Conservation (phyloP, 2,329 filamentous ascomycete genomes). For the Aspergillus ruber region DNA sequence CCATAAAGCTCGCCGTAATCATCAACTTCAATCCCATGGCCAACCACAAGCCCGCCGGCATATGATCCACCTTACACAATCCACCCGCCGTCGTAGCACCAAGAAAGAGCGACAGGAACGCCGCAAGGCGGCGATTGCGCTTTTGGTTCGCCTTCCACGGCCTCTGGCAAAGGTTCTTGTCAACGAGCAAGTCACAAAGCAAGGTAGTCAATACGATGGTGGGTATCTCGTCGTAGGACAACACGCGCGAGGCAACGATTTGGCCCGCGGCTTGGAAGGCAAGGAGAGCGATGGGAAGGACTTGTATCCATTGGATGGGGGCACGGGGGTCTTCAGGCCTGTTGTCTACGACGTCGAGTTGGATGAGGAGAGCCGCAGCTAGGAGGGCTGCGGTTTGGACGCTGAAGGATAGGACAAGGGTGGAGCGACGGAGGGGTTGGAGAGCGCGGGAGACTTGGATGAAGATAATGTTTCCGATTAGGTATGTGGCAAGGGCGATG, state of each 20-base stretch:
- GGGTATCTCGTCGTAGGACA: constrained; percentile 26
- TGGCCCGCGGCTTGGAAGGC: constrained; percentile 30
- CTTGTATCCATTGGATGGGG: constrained; percentile 14
- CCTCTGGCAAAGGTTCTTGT: constrained; percentile 11
- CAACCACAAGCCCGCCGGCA: constrained; percentile 24
- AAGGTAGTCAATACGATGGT: constrained; percentile 27
- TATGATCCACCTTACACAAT: constrained; percentile 18
- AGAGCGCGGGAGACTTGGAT: constrained; percentile 17
- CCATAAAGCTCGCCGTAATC: constrained; percentile 17
- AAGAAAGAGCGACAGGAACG: constrained; percentile 21
- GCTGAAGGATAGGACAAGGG: constrained; percentile 24
- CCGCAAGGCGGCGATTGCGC: constrained; percentile 15
- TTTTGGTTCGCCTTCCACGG: constrained; percentile 9
- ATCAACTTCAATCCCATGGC: constrained; percentile 20
- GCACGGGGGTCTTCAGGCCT: not conserved
- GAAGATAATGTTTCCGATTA: constrained; percentile 26
- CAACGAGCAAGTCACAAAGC: constrained; percentile 16
- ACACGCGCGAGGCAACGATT: constrained; percentile 23
- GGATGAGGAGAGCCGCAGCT: constrained; percentile 17
- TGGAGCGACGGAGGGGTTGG: constrained; percentile 18
- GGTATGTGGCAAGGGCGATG: constrained; percentile 23
- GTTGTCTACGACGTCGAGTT: constrained; percentile 8
- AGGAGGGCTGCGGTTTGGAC: constrained; percentile 24
- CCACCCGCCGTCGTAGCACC: constrained; percentile 26
- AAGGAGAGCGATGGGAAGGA: constrained; percentile 25